Evolutionary conservation across 164 flowering plant genomes (phyloP).

Genomic region (Echeveria elegans): DNA sequence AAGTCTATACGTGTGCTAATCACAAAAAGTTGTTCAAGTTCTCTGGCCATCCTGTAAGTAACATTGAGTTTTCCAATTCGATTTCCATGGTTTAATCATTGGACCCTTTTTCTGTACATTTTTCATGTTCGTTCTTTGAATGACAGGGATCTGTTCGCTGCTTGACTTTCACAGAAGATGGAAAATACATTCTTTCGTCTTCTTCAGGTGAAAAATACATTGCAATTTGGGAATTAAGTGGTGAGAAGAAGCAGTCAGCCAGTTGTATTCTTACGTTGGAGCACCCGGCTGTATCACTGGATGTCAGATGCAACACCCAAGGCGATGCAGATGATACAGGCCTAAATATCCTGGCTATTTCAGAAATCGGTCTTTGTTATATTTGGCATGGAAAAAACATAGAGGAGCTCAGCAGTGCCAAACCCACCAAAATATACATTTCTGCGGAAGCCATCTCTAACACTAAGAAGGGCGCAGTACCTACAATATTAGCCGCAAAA

Average conservation of each 20-base stretch:
- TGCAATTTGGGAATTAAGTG: constrained; percentile 71
- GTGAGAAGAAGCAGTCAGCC: constrained; percentile 57
- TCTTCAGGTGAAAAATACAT: constrained; percentile 78
- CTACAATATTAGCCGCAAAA: constrained; percentile 64
- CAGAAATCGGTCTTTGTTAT: constrained; percentile 74
- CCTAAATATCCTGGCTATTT: constrained; percentile 67
- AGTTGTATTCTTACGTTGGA: constrained; percentile 83
- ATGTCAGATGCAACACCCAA: constrained; percentile 28
- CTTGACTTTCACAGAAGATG: constrained; percentile 76
- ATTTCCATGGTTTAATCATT: not conserved
- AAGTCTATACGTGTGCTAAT: constrained; percentile 51
- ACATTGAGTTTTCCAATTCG: not conserved
- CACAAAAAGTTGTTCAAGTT: constrained; percentile 82
- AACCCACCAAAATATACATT: constrained; percentile 57
- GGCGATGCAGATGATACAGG: constrained; percentile 25
- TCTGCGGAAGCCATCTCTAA: constrained; percentile 27
- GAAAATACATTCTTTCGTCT: constrained; percentile 73
- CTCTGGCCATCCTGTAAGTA: constrained; percentile 93
- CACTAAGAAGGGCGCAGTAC: constrained; percentile 30
- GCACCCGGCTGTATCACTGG: constrained; percentile 77
- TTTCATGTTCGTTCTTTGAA: constrained; percentile 9
- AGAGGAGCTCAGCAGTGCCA: constrained; percentile 47
- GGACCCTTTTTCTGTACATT: constrained; percentile 6
- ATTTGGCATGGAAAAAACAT: constrained; percentile 64
- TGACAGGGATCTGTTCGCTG: constrained; percentile 69